phyloP scores from a whole-genome alignment of 805 yeast species.

The Metschnikowia colocasiae region DNA sequence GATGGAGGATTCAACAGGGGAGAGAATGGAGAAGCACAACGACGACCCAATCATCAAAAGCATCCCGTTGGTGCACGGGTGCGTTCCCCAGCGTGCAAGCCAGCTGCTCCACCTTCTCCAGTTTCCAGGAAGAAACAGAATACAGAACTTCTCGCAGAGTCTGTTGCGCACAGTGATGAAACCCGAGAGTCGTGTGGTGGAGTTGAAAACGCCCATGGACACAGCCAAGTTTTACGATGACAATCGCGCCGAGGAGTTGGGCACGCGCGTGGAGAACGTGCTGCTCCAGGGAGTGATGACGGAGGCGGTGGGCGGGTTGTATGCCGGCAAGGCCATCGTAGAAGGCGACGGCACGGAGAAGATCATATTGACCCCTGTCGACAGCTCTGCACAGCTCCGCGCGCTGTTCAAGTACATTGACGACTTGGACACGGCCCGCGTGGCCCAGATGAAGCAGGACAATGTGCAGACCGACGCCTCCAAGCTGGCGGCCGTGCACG shows the following conservation, averaged over 20 bases:
- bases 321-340: conserved; percentile 30
- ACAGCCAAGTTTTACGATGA: conserved; percentile 65
- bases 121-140: conserved; percentile 45
- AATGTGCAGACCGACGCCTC: conserved; percentile 19
- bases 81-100: conserved; percentile 20
- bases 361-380: conserved; percentile 62
- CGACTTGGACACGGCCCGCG: conserved; percentile 46
- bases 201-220: conserved; percentile 73
- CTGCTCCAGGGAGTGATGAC: conserved; percentile 68
- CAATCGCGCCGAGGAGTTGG: conserved; percentile 63
- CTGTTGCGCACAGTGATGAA: conserved; percentile 52
- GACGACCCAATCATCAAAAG: conserved; percentile 41
- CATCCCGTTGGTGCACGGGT: conserved; percentile 33
- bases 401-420: conserved; percentile 82
- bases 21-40: conserved; percentile 5
- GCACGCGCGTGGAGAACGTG: conserved; percentile 52
- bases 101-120: conserved; percentile 39
- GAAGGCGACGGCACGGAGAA: conserved; percentile 26
- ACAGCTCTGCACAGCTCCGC: conserved; percentile 69
- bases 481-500: conserved; percentile 32
- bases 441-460: conserved; percentile 36
- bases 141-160: conserved; percentile 34
- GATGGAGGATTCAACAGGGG: neutral
- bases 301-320: conserved; percentile 45
- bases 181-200: conserved; percentile 58